A percentile compares a stretch with the other conserved stretches of the same genome.
phyloP scores from a whole-genome alignment of 768 basidiomycete genomes.

The Russula compacta region DNA sequence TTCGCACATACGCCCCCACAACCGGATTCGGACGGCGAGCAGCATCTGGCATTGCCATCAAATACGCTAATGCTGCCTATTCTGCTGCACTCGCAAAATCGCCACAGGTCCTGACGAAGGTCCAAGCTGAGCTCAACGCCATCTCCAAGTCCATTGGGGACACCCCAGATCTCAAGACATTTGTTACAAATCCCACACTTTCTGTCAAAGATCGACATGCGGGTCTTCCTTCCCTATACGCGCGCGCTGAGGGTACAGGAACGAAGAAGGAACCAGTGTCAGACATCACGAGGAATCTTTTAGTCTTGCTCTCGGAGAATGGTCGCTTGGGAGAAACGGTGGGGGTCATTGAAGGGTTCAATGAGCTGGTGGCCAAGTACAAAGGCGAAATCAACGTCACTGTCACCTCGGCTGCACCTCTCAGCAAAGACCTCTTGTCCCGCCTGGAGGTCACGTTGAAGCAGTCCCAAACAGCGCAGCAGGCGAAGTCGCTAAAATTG shows the following conservation, averaged over 20 bases:
- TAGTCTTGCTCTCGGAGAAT: conserved; percentile 85
- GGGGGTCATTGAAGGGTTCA: conserved; percentile 86
- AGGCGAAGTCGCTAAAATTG: conserved; percentile 82
- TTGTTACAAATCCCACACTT: conserved; percentile 88
- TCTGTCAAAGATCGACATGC: conserved; percentile 64
- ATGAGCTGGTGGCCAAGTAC: conserved; percentile 79
- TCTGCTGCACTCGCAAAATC: conserved; percentile 78
- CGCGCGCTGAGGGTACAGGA: conserved; percentile 51
- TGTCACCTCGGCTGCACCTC: conserved; percentile 79
- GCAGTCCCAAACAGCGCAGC: conserved; percentile 74
- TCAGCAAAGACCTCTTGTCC: conserved; percentile 65
- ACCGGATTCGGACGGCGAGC: conserved; percentile 57
- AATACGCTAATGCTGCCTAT: conserved; percentile 79
- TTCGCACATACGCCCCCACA: conserved; percentile 40
- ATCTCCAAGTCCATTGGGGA: conserved; percentile 63
- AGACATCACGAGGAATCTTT: conserved; percentile 87
- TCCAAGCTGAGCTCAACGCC: conserved; percentile 72
- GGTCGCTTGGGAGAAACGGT: conserved; percentile 78
- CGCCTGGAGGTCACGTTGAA: conserved; percentile 82
- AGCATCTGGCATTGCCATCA: conserved; percentile 67
- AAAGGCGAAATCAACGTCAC: conserved; percentile 88
- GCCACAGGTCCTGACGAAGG: conserved; percentile 70
- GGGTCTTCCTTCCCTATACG: conserved; percentile 59
- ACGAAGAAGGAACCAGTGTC: conserved; percentile 69
- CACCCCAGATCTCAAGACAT: conserved; percentile 53